Percentiles rank a stretch among this genome's conserved stretches.
These are phyloP conservation scores for Halophytophthora batemanensis DNA, from an alignment of 352 stramenopile species.

Conservation along the genomic window DNA sequence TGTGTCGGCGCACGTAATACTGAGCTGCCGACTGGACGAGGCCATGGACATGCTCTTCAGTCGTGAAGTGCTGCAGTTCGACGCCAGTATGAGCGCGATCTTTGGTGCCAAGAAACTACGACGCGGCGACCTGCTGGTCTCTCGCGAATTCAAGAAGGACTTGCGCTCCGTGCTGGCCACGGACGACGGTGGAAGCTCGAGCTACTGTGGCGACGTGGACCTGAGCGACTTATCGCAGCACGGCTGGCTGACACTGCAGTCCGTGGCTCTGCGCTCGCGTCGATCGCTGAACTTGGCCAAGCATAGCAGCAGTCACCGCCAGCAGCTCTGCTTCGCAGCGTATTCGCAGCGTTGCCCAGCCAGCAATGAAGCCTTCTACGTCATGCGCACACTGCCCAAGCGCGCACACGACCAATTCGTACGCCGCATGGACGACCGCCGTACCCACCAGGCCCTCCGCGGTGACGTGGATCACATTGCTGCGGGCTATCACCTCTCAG, in stretches of 20 bases:
- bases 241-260: constrained; percentile 46
- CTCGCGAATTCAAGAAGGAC: constrained; percentile 29
- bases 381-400: constrained; percentile 60
- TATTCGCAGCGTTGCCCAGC: constrained; percentile 43
- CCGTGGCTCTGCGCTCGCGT: constrained; percentile 36
- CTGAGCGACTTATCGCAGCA: constrained; percentile 26
- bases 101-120: constrained; percentile 55
- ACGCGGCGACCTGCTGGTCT: constrained; percentile 48
- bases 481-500: constrained; percentile 58
- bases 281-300: constrained; percentile 34
- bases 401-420: constrained; percentile 38
- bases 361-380: constrained; percentile 54
- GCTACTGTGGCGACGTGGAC: constrained; percentile 27
- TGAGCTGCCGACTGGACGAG: constrained; percentile 53
- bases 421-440: constrained; percentile 3
- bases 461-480: constrained; percentile 55
- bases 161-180: constrained; percentile 16
- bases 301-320: constrained; percentile 30
- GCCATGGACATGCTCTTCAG: constrained; percentile 64
- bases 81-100: constrained; percentile 52
- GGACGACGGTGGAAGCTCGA: constrained; percentile 13
- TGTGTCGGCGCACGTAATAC: constrained; percentile 45
- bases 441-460: constrained; percentile 20
- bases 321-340: constrained; percentile 58
- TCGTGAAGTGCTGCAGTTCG: constrained; percentile 46